Evolutionary conservation across 495 filamentous ascomycete species (phyloP).

Genomic region (Cercophora newfieldiana): DNA sequence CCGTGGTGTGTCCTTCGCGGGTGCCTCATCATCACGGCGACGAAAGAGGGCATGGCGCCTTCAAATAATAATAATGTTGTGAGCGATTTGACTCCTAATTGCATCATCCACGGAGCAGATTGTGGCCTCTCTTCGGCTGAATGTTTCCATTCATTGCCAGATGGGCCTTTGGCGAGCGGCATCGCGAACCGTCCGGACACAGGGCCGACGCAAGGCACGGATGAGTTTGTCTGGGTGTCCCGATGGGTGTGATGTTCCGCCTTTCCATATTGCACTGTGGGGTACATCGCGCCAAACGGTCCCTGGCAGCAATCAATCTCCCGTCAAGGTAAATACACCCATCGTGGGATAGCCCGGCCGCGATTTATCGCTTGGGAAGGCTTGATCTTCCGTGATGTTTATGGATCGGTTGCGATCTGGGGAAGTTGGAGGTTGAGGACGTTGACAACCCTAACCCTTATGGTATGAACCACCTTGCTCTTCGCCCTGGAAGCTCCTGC

Average conservation of each 20-base stretch:
- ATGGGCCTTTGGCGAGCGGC: slow-evolving; percentile 21
- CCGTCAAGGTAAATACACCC: neutral
- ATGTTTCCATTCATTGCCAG: slow-evolving; percentile 11
- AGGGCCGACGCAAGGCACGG: slow-evolving; percentile 14
- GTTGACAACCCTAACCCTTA: slow-evolving; percentile 5
- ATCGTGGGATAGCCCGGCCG: neutral
- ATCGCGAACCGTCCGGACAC: slow-evolving; percentile 18
- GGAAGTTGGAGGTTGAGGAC: neutral
- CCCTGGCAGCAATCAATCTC: slow-evolving; percentile 2
- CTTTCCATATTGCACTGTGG: slow-evolving; percentile 25
- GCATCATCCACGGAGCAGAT: slow-evolving; percentile 2
- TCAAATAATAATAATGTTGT: neutral
- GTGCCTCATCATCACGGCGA: neutral
- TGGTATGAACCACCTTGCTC: neutral
- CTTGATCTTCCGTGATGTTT: slow-evolving; percentile 4
- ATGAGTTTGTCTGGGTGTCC: neutral
- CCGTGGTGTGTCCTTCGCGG: neutral
- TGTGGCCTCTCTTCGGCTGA: slow-evolving; percentile 23
- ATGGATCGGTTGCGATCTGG: neutral
- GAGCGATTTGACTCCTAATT: neutral
- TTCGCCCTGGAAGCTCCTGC: neutral
- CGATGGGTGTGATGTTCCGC: slow-evolving; percentile 24
- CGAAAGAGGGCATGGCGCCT: neutral
- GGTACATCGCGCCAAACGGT: slow-evolving; percentile 1
- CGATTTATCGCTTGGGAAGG: neutral